Evolutionary conservation across 148 eudicot genomes (phyloP), one percentile per base, ranked within the genome.

Genomic region (Spergularia marina): DNA sequence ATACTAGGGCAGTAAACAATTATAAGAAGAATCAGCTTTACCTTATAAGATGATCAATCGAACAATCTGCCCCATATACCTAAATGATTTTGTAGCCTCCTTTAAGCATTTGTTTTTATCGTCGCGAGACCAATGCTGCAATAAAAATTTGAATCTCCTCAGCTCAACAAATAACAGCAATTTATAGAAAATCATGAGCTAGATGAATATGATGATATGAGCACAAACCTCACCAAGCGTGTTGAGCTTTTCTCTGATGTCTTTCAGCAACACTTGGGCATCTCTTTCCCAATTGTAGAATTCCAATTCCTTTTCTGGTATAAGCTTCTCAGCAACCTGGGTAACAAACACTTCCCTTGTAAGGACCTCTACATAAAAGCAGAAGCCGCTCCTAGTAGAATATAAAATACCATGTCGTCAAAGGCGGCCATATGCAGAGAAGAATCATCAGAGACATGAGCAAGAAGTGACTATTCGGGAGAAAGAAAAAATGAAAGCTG

Each of bases 121-220:
- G 73, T 85, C 88, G 30, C 98, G 90, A 52, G 93, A 70, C 98
- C 98, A 94, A 70, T 94, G 96, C 98, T 94, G 91, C 84, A 90
- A 79, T 16, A 36, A 15, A 70, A 39, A 55, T 52, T 44, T 53
- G 17, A 47, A 17, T 30, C 58, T 52, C 74, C 17, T 72, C 47
- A 72, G 6, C 11, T 49, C 13, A 68, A 58, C 13, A 51, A 1
- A 70, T 25, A 47, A 17, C 56, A 56, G 36, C 21, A 58, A 14
- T 34, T 70, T 6, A 75, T 34, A 62, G 55, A 15, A 23, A 16
- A 10, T 20, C 71, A 30, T 75, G 2, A 13, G 73, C 30, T 7
- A 41, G 66, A 73, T 41, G 68, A 40, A 70, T n/a, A 61, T 44
- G 58, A 52, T 63, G 76, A 76, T 41, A 2, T 56, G 70, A 54